Base-by-base conservation (phyloP, 805 yeast species). In the Zygosaccharomyces gambellarensis region DNA sequence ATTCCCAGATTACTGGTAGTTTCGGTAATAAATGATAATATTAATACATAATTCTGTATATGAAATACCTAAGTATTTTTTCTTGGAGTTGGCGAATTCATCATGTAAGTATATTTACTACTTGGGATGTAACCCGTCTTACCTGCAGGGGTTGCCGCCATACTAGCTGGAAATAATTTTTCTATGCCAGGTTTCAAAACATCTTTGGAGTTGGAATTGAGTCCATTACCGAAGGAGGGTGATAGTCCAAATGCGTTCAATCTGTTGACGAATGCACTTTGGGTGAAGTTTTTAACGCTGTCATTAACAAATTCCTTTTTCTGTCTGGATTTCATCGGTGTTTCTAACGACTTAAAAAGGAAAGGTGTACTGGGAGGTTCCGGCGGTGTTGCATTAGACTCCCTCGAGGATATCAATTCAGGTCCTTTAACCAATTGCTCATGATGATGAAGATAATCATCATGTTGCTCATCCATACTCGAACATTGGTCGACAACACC, bases 1-100 rank as follows among this genome's bases (percentile, higher is more conserved):
- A 59, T 89, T 87, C 75, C 98, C 98, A 9, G 95, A 90, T 31
- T 87, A 90, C 73, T 90, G 94, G 95, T 85, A 82, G 59, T 14
- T 12, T 14, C 11, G 19, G 9, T 23, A 19, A 25, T 10, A 38
- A 28, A 39, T 34, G 28, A 22, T 30, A 14, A 25, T 30, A 40
- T 39, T 40, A 25, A 36, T 34, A 34, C 32, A 29, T 52, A 19
- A 40, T 27, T 30, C 19, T 39, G 38, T 34, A 22, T 31, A 28
- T 22, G 30, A 27, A 19, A 12, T 19, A 30, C 19, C 48, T 48
- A 56, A 45, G 51, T 49, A 9, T 40, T 59, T 34, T 58, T 60
- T 44, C 56, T 54, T 7, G 68, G 63, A 39, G 65, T 60, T 23
- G 69, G 69, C 3, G 68, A 59, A 29, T 64, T 61, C 63, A 63